Evolutionary conservation across 179 eudicot species (phyloP).

Genomic region (Gypsophila paniculata): DNA sequence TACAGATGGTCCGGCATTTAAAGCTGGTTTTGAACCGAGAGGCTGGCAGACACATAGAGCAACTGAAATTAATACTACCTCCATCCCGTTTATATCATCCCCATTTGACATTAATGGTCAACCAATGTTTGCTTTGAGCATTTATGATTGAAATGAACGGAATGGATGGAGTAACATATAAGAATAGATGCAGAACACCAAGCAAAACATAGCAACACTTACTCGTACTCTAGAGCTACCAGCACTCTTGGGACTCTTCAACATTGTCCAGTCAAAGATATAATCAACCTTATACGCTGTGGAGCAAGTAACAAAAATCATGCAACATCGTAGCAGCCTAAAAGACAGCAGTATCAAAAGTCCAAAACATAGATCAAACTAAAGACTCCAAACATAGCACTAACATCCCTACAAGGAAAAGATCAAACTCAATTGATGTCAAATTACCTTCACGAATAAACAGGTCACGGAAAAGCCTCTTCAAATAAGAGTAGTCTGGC

Average conservation of each 20-base stretch:
- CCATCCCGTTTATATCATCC: no score
- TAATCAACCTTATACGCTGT: conserved; percentile 91
- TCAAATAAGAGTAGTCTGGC: conserved; percentile 86
- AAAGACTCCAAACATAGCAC: not conserved
- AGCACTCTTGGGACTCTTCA: conserved; percentile 92
- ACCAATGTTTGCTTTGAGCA: no score
- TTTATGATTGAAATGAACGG: no score
- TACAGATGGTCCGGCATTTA: conserved; percentile 70
- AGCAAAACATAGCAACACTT: conserved; percentile 29
- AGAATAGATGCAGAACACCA: not conserved
- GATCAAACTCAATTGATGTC: not conserved
- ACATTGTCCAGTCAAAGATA: conserved; percentile 95
- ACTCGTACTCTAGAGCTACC: conserved; percentile 84
- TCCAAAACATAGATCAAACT: not conserved
- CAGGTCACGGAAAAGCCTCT: conserved; percentile 69
- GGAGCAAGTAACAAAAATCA: conserved; percentile 9
- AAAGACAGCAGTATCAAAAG: not conserved
- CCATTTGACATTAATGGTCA: no score
- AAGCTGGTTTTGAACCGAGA: conserved; percentile 54
- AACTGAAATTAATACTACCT: conserved; percentile 6
- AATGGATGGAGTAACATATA: not conserved
- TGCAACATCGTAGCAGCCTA: not conserved
- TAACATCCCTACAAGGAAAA: not conserved
- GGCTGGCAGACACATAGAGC: conserved; percentile 39
- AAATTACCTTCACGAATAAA: conserved; percentile 43